Evolutionary conservation across 192 early-diverging fungal genomes (phyloP).

Genomic region (Backusella sp.): DNA sequence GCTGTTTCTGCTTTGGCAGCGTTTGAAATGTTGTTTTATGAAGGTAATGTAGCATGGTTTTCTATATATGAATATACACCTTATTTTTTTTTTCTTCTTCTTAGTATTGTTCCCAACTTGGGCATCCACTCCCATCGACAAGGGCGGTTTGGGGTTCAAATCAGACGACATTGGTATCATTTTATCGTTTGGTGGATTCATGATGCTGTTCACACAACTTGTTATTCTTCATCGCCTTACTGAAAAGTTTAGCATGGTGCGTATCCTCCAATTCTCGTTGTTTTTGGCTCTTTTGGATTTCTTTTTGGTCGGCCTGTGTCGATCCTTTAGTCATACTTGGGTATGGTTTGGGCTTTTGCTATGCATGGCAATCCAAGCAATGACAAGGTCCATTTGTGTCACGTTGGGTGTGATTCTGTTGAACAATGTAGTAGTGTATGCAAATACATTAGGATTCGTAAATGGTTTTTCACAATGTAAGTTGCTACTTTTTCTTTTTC

Average conservation of each 20-base stretch:
- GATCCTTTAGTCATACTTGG: conserved; percentile 1
- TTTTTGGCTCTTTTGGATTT: conserved; percentile 4
- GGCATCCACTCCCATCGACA: conserved; percentile 18
- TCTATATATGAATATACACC: background rate
- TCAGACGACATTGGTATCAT: conserved; percentile 49
- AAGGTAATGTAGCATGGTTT: conserved; percentile 3
- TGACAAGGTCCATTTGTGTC: conserved; percentile 34
- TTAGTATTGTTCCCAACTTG: conserved; percentile 29
- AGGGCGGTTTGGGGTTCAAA: conserved; percentile 53
- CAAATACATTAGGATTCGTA: conserved; percentile 45
- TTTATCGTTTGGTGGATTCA: conserved; percentile 38
- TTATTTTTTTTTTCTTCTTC: background rate
- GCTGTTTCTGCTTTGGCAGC: conserved; percentile 9
- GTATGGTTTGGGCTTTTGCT: conserved; percentile 30
- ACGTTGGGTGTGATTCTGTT: conserved; percentile 46
- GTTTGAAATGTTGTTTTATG: conserved; percentile 20
- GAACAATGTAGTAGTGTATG: conserved; percentile 43
- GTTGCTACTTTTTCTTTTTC: too few relatives aligned
- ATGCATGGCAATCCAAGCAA: conserved; percentile 21
- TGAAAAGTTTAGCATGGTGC: conserved; percentile 43
- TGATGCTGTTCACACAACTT: conserved; percentile 48
- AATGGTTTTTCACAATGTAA: conserved; percentile 56
- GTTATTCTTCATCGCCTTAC: conserved; percentile 42
- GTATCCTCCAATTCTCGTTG: conserved; percentile 38
- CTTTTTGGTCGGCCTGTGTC: conserved; percentile 12